Base-by-base conservation (phyloP, 116 monocot species). In the Cymodocea nodosa region DNA sequence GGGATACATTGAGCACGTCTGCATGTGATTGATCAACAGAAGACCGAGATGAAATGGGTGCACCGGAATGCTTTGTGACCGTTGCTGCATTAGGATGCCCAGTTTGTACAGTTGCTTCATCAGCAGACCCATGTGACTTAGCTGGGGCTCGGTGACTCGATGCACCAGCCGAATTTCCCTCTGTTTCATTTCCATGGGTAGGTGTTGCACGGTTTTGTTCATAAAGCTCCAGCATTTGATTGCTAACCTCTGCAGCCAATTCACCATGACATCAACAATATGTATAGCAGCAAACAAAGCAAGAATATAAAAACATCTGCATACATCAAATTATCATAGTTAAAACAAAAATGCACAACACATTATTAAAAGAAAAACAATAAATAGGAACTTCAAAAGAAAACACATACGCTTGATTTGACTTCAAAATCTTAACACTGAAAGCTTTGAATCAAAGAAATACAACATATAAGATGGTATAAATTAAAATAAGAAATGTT, bases 221-320 rank as follows among this genome's bases (percentile, higher is more conserved):
- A 66, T 78, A 78, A 2, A 78, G 69, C 48, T 78, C 78, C 74
- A 78, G 35, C 78, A 78, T 78, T 63, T 78, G 78, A 66, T 78
- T 78, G 73, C 78, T 74, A 60, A 78, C 74, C 35, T 78, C 78
- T 78, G 74, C 13, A 44, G 62, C 19, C 35, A 67, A 35, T 35
- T 52, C 25, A 51, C 18, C 51, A 52, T 9, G 12, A n/a, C 30
- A 50, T 51, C 16, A 66, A 50, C 17, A 66, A 51, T 52, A 66
- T 51, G 64, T 48, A 64, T 25, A 48, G 39, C 64, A 64, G 64
- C 64, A 64, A 61, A 74, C 35, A 51, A 64, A 64, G 64, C 64
- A 64, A 64, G 49, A 50, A 64, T 48, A 15, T 49, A 48, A 64
- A 64, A 23, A 64, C 20, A 50, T 64, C 64, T 64, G 64, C 44